Percentiles rank a stretch among this genome's conserved stretches.
Conservation (phyloP, 495 filamentous ascomycete genomes). For the Penicillium cosmopolitanum region DNA sequence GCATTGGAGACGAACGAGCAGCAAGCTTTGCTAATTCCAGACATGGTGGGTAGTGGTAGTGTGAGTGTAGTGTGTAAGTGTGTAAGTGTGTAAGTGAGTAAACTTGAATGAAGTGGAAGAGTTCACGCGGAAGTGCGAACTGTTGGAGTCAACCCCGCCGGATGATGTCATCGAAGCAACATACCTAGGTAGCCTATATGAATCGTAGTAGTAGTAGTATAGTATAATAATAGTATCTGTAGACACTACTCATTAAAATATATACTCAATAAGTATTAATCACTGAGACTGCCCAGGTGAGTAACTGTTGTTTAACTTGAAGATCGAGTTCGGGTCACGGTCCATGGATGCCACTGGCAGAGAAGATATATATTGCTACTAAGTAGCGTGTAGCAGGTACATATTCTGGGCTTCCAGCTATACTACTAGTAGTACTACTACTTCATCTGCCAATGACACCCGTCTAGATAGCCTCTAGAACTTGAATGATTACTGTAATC, state of each 20-base stretch:
- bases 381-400: no score
- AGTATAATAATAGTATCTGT: no score
- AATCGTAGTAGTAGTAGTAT: background rate
- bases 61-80: background rate
- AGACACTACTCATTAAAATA: background rate
- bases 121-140: background rate
- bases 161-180: slow-evolving; percentile 29
- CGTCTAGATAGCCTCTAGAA: no score
- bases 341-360: no score
- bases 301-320: no score
- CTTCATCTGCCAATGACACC: no score
- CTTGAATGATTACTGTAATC: no score
- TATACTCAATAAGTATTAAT: no score
- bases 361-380: background rate
- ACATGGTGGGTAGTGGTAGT: slow-evolving; percentile 34
- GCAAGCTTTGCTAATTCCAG: slow-evolving; percentile 52
- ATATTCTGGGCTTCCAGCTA: no score
- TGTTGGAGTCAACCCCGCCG: slow-evolving; percentile 15
- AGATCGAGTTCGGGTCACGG: no score
- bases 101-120: background rate
- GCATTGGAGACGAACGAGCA: slow-evolving; percentile 43
- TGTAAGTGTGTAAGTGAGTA: background rate
- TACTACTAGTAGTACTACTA: no score
- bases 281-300: no score
- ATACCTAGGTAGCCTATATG: background rate